Base-by-base conservation (phyloP, 23 red algal species). In the Gracilaria caudata region DNA sequence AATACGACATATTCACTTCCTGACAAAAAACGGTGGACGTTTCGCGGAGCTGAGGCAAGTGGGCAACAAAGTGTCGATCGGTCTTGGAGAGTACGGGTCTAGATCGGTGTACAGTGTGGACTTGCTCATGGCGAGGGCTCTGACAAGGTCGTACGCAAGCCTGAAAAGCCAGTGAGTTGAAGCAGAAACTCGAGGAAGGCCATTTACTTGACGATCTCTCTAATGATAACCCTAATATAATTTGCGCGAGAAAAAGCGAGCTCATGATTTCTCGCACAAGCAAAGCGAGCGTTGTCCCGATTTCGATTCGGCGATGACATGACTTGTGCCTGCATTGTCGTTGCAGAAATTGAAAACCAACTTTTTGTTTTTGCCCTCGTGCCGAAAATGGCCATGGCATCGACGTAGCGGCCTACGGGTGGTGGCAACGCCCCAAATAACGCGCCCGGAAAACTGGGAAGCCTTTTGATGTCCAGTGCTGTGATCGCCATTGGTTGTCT, bases 1-100 rank as follows among this genome's bases (percentile, higher is more conserved):
- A 28, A 68, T 86, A 28, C 41, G 82, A 25, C 66, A 74, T 36
- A 46, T 86, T 61, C 82, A 86, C 25, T 72, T 72, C n/a, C 35
- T 86, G 70, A 47, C 19, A 49, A 33, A 36, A 29, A 75, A 75
- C 25, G 70, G 70, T 2, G 70, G 70, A 26, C 70, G 70, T 29
- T 75, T 75, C 24, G 70, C 37, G 21, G 70, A 75, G 70, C 43
- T 75, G n/a, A n/a, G 19, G 43, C 70, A 75, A 49, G 43, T 43
- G n/a, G 4, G 13, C 2, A 75, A 75, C 38, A 43, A 26, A 14
- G 70, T 75, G 2, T 38, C 24, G 39, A 49, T 75, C n/a, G 39
- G 70, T 46, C 43, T 75, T 23, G 70, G 70, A 9, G 70, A 26
- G 28, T 24, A 47, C 21, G 43, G 43, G 26, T 43, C 70, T 13